A percentile compares a stretch with the other conserved stretches of the same genome.
These are phyloP conservation scores for Aureobasidium sp. DNA, from an alignment of 2,329 filamentous ascomycete species.

Conservation along the genomic window DNA sequence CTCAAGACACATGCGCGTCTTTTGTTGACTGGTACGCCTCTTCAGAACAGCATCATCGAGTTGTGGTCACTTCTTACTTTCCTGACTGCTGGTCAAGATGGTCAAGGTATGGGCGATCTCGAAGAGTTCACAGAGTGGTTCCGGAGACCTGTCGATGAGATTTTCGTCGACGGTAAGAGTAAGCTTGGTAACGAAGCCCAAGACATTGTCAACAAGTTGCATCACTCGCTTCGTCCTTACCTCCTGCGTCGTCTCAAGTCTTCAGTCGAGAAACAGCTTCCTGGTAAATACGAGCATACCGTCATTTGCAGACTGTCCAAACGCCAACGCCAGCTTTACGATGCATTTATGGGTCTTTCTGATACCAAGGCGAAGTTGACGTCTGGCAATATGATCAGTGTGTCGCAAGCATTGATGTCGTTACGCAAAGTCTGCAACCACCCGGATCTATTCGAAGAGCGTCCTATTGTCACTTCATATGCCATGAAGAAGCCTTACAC, in stretches of 20 bases:
- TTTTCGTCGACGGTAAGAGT: conserved; percentile 86
- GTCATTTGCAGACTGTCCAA: conserved; percentile 94
- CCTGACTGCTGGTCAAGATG: conserved; percentile 81
- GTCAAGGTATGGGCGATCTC: conserved; percentile 79
- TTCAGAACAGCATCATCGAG: conserved; percentile 95
- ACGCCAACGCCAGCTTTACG: conserved; percentile 88
- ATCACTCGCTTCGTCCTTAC: conserved; percentile 88
- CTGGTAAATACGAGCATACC: conserved; percentile 94
- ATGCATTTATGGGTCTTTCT: conserved; percentile 85
- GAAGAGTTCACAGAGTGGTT: conserved; percentile 96
- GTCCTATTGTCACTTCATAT: conserved; percentile 94
- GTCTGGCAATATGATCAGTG: conserved; percentile 92
- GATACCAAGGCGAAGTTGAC: conserved; percentile 83
- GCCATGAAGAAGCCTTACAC: conserved; percentile 58
- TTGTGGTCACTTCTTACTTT: conserved; percentile 97
- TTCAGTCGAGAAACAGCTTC: conserved; percentile 99
- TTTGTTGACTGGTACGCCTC: conserved; percentile 82
- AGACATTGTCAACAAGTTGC: conserved; percentile 83
- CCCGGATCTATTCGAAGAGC: conserved; percentile 90
- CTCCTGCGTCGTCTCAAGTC: conserved; percentile 84
- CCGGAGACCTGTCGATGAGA: conserved; percentile 89
- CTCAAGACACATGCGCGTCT: conserved; percentile 86
- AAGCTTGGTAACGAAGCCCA: conserved; percentile 92
- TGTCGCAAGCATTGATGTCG: conserved; percentile 98
- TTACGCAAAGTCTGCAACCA: conserved; percentile 97